Evolutionary conservation across 192 early-diverging fungal genomes (phyloP).

Genomic region (Coemansia brasiliensis): DNA sequence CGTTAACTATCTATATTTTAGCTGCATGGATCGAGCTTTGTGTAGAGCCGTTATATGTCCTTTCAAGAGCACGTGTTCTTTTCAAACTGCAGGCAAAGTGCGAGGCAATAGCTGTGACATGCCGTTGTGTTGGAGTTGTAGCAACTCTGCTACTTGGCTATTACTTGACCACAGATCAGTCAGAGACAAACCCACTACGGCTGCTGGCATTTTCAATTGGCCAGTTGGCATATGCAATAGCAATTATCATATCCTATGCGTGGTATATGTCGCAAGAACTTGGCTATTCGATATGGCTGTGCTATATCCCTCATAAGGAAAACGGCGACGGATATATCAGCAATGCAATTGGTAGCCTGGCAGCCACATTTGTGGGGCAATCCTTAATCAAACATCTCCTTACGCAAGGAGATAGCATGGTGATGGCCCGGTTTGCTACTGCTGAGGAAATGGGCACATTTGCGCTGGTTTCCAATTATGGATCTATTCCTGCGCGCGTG

Average conservation of each 20-base stretch:
- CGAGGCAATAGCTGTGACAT: slow-evolving; percentile 78
- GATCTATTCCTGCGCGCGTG: slow-evolving; percentile 85
- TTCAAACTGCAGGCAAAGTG: slow-evolving; percentile 77
- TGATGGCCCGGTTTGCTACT: slow-evolving; percentile 65
- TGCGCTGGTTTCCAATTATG: slow-evolving; percentile 86
- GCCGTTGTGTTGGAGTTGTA: slow-evolving; percentile 71
- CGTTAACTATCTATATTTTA: slow-evolving; percentile 67
- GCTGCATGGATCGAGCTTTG: slow-evolving; percentile 80
- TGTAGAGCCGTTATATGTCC: slow-evolving; percentile 84
- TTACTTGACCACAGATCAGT: neutral
- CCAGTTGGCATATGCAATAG: slow-evolving; percentile 70
- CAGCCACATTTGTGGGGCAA: slow-evolving; percentile 77
- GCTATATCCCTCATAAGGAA: slow-evolving; percentile 23
- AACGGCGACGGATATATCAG: slow-evolving; percentile 57
- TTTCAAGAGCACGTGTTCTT: slow-evolving; percentile 67
- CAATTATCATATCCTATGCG: slow-evolving; percentile 63
- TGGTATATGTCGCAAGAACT: slow-evolving; percentile 53
- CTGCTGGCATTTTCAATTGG: slow-evolving; percentile 78
- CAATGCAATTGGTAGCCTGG: slow-evolving; percentile 61
- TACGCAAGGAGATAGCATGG: slow-evolving; percentile 96
- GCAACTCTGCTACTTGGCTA: slow-evolving; percentile 60
- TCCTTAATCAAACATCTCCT: slow-evolving; percentile 90
- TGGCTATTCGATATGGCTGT: slow-evolving; percentile 34
- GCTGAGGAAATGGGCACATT: slow-evolving; percentile 71
- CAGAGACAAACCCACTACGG: slow-evolving; percentile 54